Percentiles rank a stretch among this genome's conserved stretches.
phyloP scores from a whole-genome alignment of 140 eudicot genomes.

The Ambrosia hybrid region DNA sequence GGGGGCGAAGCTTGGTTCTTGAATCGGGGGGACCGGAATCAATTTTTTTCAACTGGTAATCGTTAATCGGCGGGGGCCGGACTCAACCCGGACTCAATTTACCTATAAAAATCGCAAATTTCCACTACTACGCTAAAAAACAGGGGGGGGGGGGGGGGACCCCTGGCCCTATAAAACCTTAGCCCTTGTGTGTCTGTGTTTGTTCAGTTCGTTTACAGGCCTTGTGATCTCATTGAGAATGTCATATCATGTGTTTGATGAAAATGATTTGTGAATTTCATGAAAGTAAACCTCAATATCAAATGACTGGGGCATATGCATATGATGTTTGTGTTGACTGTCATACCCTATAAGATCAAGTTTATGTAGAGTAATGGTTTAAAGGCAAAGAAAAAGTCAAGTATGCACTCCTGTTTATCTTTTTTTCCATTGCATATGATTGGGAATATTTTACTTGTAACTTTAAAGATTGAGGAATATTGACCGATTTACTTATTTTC shows the following conservation, averaged over 20 bases:
- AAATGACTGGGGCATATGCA: constrained; percentile 1
- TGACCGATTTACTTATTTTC: constrained; percentile 21
- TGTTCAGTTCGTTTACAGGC: too few species aligned
- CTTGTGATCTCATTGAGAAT: background rate
- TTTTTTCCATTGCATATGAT: constrained; percentile 27
- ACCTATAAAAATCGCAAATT: too few species aligned
- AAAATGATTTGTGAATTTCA: constrained; percentile 11
- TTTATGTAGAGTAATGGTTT: constrained; percentile 6
- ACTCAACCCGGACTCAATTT: too few species aligned
- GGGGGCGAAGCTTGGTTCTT: too few species aligned
- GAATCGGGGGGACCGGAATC: too few species aligned
- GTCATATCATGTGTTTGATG: background rate
- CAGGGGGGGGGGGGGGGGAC: too few species aligned
- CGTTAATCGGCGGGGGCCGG: too few species aligned
- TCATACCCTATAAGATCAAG: constrained; percentile 12
- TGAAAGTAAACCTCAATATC: constrained; percentile 9
- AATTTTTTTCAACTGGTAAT: too few species aligned
- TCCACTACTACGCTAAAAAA: too few species aligned
- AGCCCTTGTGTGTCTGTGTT: too few species aligned
- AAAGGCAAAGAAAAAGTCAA: constrained; percentile 26
- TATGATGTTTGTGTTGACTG: background rate
- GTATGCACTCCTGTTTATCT: constrained; percentile 16
- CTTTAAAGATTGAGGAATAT: constrained; percentile 29
- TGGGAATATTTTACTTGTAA: constrained; percentile 36
- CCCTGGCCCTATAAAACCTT: too few species aligned